Percentiles rank a stretch among this genome's conserved stretches.
phyloP scores from a whole-genome alignment of 768 basidiomycete genomes.

The Suillus variegatus region DNA sequence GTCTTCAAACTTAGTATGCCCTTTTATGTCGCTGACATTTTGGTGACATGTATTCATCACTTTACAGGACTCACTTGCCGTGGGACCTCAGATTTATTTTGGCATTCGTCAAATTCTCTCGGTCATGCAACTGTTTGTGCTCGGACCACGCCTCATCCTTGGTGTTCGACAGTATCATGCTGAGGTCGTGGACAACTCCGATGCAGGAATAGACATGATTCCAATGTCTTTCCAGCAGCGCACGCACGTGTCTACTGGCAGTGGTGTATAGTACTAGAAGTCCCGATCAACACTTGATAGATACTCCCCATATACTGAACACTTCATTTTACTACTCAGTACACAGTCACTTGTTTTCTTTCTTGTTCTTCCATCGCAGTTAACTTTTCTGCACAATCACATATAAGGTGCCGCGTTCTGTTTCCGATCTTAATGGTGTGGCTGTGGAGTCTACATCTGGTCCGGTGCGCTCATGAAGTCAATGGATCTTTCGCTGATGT shows the following conservation, averaged over 20 bases:
- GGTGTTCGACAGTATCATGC: background rate
- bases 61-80: background rate
- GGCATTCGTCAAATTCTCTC: background rate
- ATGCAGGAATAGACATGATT: background rate
- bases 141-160: slow-evolving; percentile 3
- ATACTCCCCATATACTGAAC: background rate
- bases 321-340: background rate
- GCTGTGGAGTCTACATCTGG: too few relatives aligned
- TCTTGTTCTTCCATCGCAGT: background rate
- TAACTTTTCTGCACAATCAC: background rate
- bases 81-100: background rate
- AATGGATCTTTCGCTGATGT: too few relatives aligned
- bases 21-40: background rate
- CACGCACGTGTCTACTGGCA: background rate
- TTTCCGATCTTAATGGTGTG: too few relatives aligned
- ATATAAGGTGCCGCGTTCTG: too few relatives aligned
- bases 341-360: background rate
- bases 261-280: background rate
- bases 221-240: background rate
- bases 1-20: background rate
- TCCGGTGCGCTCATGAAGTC: too few relatives aligned
- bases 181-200: background rate
- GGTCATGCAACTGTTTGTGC: background rate
- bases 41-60: background rate
- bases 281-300: background rate